Base-by-base conservation (phyloP, 768 basidiomycete species). In the Butyriboletus loyo region DNA sequence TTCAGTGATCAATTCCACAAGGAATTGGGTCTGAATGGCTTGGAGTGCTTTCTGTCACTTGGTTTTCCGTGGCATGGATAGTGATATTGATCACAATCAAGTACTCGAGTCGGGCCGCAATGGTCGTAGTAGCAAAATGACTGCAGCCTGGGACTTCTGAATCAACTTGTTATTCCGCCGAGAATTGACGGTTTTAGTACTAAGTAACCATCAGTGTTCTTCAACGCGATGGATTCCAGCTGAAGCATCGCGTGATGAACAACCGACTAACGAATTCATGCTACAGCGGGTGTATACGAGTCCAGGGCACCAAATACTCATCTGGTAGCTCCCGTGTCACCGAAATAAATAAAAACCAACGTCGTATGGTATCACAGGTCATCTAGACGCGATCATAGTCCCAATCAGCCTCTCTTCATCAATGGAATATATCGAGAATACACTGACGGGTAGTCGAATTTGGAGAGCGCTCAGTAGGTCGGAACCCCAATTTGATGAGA, bases 371-470 rank as follows among this genome's bases (percentile, higher is more conserved):
- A 46, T 36, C 13, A 40, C 14, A 31, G 7, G 13, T 27, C 41
- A 22, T 42, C 43, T 49, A 44, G 25, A 43, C 49, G 36, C 11
- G 22, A 46, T 41, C 25, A 30, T 28, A 24, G 3, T 27, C 28
- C 17, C 4, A 25, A 19, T 62, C 7, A 63, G 38, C 35, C 0
- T 39, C 28, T 15, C 4, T 47, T 36, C 36, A 27, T 7, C 10
- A 14, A 14, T 5, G 24, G 30, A 8, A 17, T 19, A 28, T 24
- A 31, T 36, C 7, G 7, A 38, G 19, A 34, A 41, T 3, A 24
- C 22, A 53, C 62, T 58, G 38, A 62, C 59, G 28, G 1, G 14
- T 10, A 5, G 8, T 15, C 30, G 43, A 15, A 2, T 21, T 21
- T 21, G 30, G n/a, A 17, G 17, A 24, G 38, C 5, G 36, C 19